phyloP scores from a whole-genome alignment of 2,329 filamentous ascomycete genomes.

The Talaromyces sp. region DNA sequence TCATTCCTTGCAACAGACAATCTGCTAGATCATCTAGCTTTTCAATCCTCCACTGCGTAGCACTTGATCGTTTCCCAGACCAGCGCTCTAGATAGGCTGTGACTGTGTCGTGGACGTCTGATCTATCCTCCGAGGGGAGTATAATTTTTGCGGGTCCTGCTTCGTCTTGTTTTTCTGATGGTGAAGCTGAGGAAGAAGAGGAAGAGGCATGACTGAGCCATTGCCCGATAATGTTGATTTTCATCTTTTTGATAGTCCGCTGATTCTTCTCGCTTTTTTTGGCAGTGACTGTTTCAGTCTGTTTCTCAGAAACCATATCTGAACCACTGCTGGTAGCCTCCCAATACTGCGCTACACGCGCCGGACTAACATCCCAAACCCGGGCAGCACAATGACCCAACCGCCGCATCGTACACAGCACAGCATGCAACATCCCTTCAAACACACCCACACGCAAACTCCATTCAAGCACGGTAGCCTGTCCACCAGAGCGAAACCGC shows the following conservation, averaged over 20 bases:
- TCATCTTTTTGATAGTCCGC: constrained; percentile 43
- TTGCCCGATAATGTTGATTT: constrained; percentile 57
- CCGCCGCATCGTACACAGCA: constrained; percentile 54
- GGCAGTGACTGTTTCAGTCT: constrained; percentile 5
- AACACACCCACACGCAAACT: constrained; percentile 76
- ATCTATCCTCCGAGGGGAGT: background rate
- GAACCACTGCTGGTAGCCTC: constrained; percentile 8
- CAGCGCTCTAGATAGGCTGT: constrained; percentile 8
- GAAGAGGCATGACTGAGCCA: background rate
- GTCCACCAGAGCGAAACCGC: constrained; percentile 61
- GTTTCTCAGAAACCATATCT: background rate
- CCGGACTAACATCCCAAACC: constrained; percentile 51
- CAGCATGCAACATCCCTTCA: constrained; percentile 74
- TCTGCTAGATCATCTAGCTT: constrained; percentile 82
- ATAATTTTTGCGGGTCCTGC: background rate
- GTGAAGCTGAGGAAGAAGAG: background rate
- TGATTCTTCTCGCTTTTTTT: constrained; percentile 15
- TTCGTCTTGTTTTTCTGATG: background rate
- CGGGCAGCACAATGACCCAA: constrained; percentile 41
- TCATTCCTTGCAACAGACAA: constrained; percentile 70
- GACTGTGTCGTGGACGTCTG: background rate
- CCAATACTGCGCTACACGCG: constrained; percentile 55
- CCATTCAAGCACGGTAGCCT: constrained; percentile 69
- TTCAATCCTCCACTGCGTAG: constrained; percentile 16
- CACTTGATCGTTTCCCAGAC: background rate